Evolutionary conservation across 805 yeast species (phyloP).

Genomic region (Candida verbasci): DNA sequence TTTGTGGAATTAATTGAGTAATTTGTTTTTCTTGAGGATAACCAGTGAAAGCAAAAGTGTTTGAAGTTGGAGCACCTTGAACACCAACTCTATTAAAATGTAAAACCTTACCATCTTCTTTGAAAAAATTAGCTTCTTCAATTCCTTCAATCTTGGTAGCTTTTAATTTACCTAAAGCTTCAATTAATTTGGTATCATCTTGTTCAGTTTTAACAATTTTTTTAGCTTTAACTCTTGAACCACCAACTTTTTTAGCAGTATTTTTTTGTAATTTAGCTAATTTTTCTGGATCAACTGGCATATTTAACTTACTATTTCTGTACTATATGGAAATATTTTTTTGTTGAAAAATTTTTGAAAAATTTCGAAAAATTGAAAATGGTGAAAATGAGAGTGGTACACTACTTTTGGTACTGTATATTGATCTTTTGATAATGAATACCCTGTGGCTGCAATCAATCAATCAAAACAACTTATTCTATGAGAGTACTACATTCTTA

Average conservation of each 20-base stretch:
- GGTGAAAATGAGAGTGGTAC: not conserved
- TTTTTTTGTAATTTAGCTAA: slow-evolving; percentile 87
- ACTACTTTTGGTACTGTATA: not conserved
- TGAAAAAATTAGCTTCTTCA: slow-evolving; percentile 97
- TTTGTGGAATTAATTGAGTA: slow-evolving; percentile 89
- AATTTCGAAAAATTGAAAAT: not conserved
- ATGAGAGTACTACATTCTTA: slow-evolving; percentile 13
- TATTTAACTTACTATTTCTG: slow-evolving; percentile 24
- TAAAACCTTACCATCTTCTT: slow-evolving; percentile 91
- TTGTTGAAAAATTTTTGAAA: slow-evolving; percentile 9
- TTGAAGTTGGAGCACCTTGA: slow-evolving; percentile 85
- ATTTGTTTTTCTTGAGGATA: slow-evolving; percentile 88
- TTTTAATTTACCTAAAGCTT: slow-evolving; percentile 81
- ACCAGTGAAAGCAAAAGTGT: slow-evolving; percentile 94
- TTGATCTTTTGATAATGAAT: not conserved
- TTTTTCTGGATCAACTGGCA: slow-evolving; percentile 94
- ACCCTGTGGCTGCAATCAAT: not conserved
- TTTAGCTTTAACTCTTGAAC: slow-evolving; percentile 90
- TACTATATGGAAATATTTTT: not conserved
- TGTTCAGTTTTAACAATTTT: slow-evolving; percentile 67
- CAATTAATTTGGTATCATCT: slow-evolving; percentile 89
- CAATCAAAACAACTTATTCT: no score
- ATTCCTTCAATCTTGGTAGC: slow-evolving; percentile 85
- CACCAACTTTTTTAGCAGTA: slow-evolving; percentile 71
- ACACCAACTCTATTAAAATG: slow-evolving; percentile 96